Conservation (phyloP, 2,329 filamentous ascomycete genomes). For the Fusarium staphyleae region DNA sequence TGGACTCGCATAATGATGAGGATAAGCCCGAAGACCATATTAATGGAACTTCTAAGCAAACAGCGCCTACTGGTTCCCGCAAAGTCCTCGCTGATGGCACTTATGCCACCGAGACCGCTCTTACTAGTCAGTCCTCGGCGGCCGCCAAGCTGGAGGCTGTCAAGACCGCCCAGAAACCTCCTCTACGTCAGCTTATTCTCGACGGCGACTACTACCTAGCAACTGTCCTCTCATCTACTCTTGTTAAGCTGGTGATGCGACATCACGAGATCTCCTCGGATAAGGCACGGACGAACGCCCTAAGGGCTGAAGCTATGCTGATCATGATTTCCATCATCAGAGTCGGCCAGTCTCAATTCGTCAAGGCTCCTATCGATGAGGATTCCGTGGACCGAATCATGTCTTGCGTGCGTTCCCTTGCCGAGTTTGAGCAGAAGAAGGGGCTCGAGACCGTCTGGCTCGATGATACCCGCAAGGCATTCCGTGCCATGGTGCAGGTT, state of each 20-base stretch:
- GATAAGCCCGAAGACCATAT: slow-evolving; percentile 71
- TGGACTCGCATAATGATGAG: slow-evolving; percentile 82
- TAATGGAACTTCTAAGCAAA: slow-evolving; percentile 79
- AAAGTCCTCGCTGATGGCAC: slow-evolving; percentile 96
- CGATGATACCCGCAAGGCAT: slow-evolving; percentile 93
- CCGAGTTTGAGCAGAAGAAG: slow-evolving; percentile 88
- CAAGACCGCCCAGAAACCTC: slow-evolving; percentile 95
- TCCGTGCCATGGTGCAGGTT: slow-evolving; percentile 94
- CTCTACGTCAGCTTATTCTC: slow-evolving; percentile 90
- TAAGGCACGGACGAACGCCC: slow-evolving; percentile 84
- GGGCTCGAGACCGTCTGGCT: slow-evolving; percentile 92
- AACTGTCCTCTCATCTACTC: slow-evolving; percentile 91
- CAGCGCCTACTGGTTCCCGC: slow-evolving; percentile 81
- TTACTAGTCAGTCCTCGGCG: slow-evolving; percentile 90
- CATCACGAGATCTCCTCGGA: slow-evolving; percentile 93
- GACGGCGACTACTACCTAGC: slow-evolving; percentile 98
- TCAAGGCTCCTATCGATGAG: slow-evolving; percentile 96
- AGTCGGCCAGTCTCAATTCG: slow-evolving; percentile 98
- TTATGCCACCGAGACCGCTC: slow-evolving; percentile 94
- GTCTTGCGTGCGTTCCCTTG: slow-evolving; percentile 91
- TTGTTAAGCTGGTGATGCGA: slow-evolving; percentile 98
- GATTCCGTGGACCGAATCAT: slow-evolving; percentile 99
- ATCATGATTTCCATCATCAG: slow-evolving; percentile 99
- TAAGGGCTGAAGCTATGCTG: slow-evolving; percentile 96
- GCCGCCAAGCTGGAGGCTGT: slow-evolving; percentile 94